Base-by-base conservation (phyloP, 116 monocot genomes). In the Phalaenopsis hybrid region DNA sequence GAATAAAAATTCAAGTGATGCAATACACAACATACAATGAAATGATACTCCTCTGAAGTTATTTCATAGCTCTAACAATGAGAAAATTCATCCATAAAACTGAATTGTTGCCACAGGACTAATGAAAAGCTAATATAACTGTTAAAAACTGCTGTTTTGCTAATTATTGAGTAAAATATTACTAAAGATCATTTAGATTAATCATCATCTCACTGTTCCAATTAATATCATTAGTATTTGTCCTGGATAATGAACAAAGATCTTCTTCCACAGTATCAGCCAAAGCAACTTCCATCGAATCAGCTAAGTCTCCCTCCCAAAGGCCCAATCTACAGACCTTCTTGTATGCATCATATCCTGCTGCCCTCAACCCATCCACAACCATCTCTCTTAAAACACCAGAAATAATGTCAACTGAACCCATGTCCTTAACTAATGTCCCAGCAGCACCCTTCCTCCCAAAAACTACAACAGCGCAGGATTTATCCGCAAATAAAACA, bases 281-380 rank as follows among this genome's bases (percentile, higher is more conserved):
- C 41, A 85, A 58, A 21, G 34, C 77, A 46, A 59, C 82, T 31
- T 92, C 88, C 15, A 96, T 90, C 57, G 91, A 88, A 88, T 96
- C 89, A 70, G 91, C 89, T 57, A 96, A 88, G 58, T 91, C 77
- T 10, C 68, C 69, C 48, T 88, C 88, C 89, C 92, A 96, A n/a
- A 92, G 80, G 7, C 89, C 94, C 79, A 86, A 77, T 74, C 55
- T 81, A 76, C 90, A 96, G 17, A 91, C 85, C 79, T 85, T 94
- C 75, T 81, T 85, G 72, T 96, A 96, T 16, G 87, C 81, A 41
- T 87, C 91, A 78, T 89, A 96, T 6, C 89, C 87, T 52, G 88
- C 85, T 81, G 81, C 86, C 88, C 81, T 92, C 28, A 94, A 80
- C 44, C 91, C 96, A 75, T 92, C 80, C 7, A 82, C 79, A 6